Percentiles rank a stretch among this genome's conserved stretches.
Evolutionary conservation across 2,329 filamentous ascomycete species (phyloP).

Genomic region (Huntiella omanensis): DNA sequence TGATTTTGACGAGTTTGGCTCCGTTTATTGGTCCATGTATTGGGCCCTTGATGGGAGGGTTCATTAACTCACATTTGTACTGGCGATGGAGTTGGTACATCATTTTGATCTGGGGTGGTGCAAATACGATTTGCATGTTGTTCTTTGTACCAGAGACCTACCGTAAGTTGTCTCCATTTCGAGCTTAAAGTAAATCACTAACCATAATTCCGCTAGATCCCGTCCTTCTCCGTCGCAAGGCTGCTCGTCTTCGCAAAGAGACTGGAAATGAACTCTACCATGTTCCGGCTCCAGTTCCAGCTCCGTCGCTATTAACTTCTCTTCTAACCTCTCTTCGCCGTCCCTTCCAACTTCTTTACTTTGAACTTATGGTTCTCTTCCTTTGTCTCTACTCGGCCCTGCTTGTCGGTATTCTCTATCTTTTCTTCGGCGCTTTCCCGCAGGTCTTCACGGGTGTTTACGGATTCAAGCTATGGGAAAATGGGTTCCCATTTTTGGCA

Average conservation of each 20-base stretch:
- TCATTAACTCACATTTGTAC: constrained; percentile 55
- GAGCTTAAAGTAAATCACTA: background rate
- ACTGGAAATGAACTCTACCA: constrained; percentile 62
- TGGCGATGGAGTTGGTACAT: constrained; percentile 81
- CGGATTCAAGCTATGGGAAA: constrained; percentile 60
- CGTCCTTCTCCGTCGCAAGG: constrained; percentile 57
- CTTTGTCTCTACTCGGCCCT: constrained; percentile 71
- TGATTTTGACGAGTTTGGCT: constrained; percentile 58
- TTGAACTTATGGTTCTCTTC: constrained; percentile 71
- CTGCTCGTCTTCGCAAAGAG: constrained; percentile 45
- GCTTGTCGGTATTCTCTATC: constrained; percentile 70
- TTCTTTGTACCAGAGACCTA: constrained; percentile 78
- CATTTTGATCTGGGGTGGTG: constrained; percentile 62
- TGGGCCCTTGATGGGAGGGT: constrained; percentile 50
- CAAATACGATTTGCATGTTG: constrained; percentile 42
- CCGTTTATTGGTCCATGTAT: constrained; percentile 45
- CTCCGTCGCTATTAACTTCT: constrained; percentile 46
- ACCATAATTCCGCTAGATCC: constrained; percentile 24
- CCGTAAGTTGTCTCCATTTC: constrained; percentile 24
- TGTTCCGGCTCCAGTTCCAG: constrained; percentile 56
- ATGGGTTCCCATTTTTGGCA: constrained; percentile 60
- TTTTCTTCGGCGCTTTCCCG: constrained; percentile 80
- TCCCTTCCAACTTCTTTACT: constrained; percentile 62
- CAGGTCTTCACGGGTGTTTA: constrained; percentile 60
- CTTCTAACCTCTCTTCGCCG: constrained; percentile 40